Evolutionary conservation across 768 basidiomycete genomes (phyloP), one percentile per base, ranked within the genome.

Genomic region (Pleurotus pulmonarius): DNA sequence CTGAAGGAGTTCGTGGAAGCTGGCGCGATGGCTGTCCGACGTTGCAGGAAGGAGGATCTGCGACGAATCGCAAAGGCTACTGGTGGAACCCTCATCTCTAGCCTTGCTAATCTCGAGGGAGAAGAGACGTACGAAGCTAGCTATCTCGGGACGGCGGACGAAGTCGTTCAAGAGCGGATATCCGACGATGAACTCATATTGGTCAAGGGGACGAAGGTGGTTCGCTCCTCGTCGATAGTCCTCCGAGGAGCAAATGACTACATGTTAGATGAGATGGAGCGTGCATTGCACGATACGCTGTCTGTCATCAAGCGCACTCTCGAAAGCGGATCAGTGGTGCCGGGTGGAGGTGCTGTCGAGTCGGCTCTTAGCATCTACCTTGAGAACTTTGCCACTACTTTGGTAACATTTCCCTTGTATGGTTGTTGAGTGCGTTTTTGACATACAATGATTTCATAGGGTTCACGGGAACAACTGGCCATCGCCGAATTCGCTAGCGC

Each of bases 201-300:
- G 61, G 78, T 98, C 77, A 99, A 98, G 77, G 97, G 97, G 2
- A 98, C 95, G 49, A 98, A 96, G 74, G 88, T 94, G 41, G 95
- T 98, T 67, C 94, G 75, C 75, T 95, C 94, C 20, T 80, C 90
- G 12, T 97, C 94, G 16, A 90, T 99, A 65, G 84, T 99, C 57
- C 78, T 99, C 57, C 84, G 97, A 55, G 97, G 97, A 45, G 97
- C 97, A 25, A 99, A 98, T 70, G 97, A 99, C 71, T 98, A 96
- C 71, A 94, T 98, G 91, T 75, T 98, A 63, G 97, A 99, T 69
- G 97, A 99, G 79, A 99, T 98, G 97, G 97, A 99, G 74, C 80
- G 97, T 47, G 89, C 93, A 0, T 71, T 98, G 63, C 96, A 99
- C 68, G 97, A 99, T 69, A 90, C 92, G 1, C 72, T 98, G 60